These are phyloP conservation scores for Coemansia sp. DNA, from an alignment of 192 early-diverging fungal genomes.

Conservation along the genomic window DNA sequence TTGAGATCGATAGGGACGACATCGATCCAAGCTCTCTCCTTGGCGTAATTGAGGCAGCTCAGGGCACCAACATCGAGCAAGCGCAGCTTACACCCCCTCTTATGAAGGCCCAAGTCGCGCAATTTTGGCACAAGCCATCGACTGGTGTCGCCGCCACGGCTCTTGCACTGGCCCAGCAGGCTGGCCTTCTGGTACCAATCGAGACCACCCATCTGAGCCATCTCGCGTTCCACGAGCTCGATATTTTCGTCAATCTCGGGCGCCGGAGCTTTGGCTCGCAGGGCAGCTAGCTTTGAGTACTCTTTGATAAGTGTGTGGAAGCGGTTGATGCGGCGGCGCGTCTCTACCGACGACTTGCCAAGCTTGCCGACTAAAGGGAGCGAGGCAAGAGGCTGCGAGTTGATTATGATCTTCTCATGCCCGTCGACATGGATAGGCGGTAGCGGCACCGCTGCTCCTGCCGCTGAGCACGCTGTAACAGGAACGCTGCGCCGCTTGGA, in stretches of 20 bases:
- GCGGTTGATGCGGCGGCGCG: conserved; percentile 67
- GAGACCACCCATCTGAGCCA: conserved; percentile 71
- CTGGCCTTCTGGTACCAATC: conserved; percentile 87
- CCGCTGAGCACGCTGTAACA: conserved; percentile 11
- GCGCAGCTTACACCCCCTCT: conserved; percentile 26
- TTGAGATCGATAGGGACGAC: conserved; percentile 85
- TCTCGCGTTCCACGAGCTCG: conserved; percentile 17
- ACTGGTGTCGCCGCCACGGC: conserved; percentile 76
- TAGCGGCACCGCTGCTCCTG: conserved; percentile 1
- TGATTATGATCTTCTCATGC: conserved; percentile 26
- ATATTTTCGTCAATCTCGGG: conserved; percentile 56
- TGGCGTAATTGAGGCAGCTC: conserved; percentile 70
- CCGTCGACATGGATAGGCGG: conserved; percentile 42
- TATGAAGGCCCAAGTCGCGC: conserved; percentile 21
- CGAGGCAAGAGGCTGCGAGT: background rate
- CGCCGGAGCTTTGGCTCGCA: conserved; percentile 20
- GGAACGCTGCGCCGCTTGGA: conserved; percentile 21
- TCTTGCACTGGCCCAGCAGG: conserved; percentile 76
- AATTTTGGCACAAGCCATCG: conserved; percentile 75
- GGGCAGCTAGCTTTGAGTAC: conserved; percentile 53
- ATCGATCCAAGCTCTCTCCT: conserved; percentile 65
- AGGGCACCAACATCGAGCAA: conserved; percentile 87
- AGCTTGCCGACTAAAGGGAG: conserved; percentile 26
- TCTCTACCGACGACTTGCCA: conserved; percentile 62
- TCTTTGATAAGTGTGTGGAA: conserved; percentile 83